A percentile compares a stretch with the other conserved stretches of the same genome.
These are phyloP conservation scores for Tuber calosporum DNA, from an alignment of 495 filamentous ascomycete species.

Conservation along the genomic window DNA sequence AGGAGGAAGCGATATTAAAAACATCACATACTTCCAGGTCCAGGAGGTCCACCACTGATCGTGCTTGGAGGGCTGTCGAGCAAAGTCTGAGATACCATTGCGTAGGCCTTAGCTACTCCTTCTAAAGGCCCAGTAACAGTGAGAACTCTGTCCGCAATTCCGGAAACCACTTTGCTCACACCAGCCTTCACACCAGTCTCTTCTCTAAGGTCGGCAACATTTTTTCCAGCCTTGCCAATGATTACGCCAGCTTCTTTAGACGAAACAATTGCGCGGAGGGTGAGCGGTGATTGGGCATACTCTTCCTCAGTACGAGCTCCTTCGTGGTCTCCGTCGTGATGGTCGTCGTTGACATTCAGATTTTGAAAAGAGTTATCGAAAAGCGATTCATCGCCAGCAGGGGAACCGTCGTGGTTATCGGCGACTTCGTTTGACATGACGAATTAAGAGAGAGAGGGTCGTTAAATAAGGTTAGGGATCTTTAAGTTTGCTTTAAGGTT, in stretches of 20 bases:
- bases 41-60: constrained; percentile 40
- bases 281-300: constrained; percentile 82
- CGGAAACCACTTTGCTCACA: constrained; percentile 95
- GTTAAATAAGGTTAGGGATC: constrained; percentile 5
- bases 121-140: constrained; percentile 85
- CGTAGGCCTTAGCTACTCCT: constrained; percentile 81
- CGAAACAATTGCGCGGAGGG: constrained; percentile 92
- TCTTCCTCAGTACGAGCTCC: constrained; percentile 71
- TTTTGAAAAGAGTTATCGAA: constrained; percentile 42
- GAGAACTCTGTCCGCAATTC: constrained; percentile 92
- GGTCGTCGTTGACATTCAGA: constrained; percentile 39
- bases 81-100: constrained; percentile 81
- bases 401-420: constrained; percentile 18
- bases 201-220: constrained; percentile 92
- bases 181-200: constrained; percentile 96
- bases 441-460: constrained; percentile 16
- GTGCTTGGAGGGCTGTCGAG: constrained; percentile 73
- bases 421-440: constrained; percentile 38
- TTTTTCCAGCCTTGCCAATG: constrained; percentile 97
- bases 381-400: constrained; percentile 36
- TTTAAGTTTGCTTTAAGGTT: constrained; percentile 19
- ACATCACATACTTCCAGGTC: constrained; percentile 78
- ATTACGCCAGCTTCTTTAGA: constrained; percentile 98
- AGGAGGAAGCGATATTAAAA: constrained; percentile 5
- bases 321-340: constrained; percentile 38